Evolutionary conservation across 1,284 basidiomycete species (phyloP).

Genomic region (Porodaedalea pini): DNA sequence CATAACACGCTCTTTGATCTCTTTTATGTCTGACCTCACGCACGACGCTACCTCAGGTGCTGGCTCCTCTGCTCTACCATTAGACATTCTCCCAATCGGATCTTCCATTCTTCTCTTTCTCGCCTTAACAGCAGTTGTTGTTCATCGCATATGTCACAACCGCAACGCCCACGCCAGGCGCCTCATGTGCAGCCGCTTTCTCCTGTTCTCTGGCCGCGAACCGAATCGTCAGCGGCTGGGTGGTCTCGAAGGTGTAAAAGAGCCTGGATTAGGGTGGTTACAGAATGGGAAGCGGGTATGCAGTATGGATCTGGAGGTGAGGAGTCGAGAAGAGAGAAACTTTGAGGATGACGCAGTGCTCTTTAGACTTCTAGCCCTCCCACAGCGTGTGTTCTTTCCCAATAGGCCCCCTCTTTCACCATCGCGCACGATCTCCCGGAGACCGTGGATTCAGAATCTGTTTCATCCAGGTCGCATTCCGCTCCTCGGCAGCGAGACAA

Average conservation of each 20-base stretch:
- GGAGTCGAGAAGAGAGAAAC: not conserved
- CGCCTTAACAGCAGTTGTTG: not conserved
- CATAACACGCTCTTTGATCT: not conserved
- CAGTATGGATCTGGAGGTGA: not conserved
- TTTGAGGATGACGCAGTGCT: not conserved
- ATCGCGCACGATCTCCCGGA: not conserved
- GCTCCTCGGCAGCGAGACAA: not conserved
- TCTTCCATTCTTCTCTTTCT: not conserved
- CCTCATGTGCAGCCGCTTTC: not conserved
- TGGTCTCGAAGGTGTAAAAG: not conserved
- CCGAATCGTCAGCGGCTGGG: slow-evolving; percentile 3
- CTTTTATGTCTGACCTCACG: not conserved
- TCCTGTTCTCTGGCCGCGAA: slow-evolving; percentile 2
- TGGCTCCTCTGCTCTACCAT: not conserved
- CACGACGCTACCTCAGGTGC: not conserved
- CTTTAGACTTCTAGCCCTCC: not conserved
- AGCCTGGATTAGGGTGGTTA: not conserved
- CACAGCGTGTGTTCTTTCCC: not conserved
- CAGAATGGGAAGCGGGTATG: not conserved
- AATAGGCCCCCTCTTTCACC: not conserved
- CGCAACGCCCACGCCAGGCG: not conserved
- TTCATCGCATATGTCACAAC: not conserved
- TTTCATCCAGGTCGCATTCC: not conserved
- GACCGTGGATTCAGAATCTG: not conserved
- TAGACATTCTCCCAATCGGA: not conserved